Evolutionary conservation across 2,329 filamentous ascomycete species (phyloP).

Genomic region (Botrytis byssoidea): DNA sequence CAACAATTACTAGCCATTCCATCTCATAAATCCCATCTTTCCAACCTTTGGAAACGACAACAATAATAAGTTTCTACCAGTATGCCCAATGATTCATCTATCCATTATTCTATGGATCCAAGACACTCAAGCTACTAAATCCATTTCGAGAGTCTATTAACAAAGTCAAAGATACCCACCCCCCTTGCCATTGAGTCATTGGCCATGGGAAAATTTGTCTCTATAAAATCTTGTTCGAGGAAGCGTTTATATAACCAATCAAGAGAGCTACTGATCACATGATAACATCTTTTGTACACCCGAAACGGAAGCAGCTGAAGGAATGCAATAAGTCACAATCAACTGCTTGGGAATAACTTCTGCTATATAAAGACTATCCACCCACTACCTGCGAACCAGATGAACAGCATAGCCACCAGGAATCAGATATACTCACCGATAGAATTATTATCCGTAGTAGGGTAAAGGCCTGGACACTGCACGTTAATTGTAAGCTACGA

Average conservation of each 20-base stretch:
- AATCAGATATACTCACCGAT: not conserved
- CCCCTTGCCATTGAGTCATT: fast-evolving
- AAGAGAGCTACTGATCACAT: not conserved
- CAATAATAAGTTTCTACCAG: not conserved
- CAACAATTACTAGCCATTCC: not conserved
- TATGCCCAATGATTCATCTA: not conserved
- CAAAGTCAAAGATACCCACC: not conserved
- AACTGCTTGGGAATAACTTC: not conserved
- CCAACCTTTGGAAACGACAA: not conserved
- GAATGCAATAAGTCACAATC: not conserved
- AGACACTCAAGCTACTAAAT: not conserved
- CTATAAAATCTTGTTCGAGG: not conserved
- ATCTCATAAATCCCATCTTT: not conserved
- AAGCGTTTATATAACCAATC: not conserved
- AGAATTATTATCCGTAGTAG: no score
- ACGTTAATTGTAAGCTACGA: no score
- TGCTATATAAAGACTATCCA: not conserved
- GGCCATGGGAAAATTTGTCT: fast-evolving
- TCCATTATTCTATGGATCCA: not conserved
- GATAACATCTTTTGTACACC: not conserved
- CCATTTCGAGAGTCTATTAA: not conserved
- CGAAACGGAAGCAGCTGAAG: not conserved
- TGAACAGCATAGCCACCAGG: not conserved
- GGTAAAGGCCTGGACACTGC: no score
- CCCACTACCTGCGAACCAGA: not conserved